Evolutionary conservation across 495 filamentous ascomycete species (phyloP).

Genomic region (Aspergillus egyptiacus): DNA sequence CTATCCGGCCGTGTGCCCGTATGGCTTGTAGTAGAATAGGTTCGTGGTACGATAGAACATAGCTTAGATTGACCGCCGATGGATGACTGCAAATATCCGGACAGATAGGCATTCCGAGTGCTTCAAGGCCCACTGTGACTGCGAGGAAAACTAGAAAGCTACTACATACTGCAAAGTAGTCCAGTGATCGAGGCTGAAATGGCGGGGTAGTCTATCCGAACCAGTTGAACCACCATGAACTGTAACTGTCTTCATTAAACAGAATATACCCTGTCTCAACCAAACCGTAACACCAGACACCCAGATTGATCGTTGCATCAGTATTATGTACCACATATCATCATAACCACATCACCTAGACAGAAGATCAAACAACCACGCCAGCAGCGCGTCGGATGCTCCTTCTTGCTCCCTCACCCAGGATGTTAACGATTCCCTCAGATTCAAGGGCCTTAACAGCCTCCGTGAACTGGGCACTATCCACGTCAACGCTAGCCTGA

Average conservation of each 20-base stretch:
- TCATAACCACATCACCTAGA: constrained; percentile 21
- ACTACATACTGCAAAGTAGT: too few species aligned
- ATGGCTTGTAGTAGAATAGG: too few species aligned
- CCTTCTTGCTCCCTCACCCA: constrained; percentile 78
- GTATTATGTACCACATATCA: constrained; percentile 21
- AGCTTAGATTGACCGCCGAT: too few species aligned
- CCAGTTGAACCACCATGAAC: not conserved
- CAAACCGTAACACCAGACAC: constrained; percentile 11
- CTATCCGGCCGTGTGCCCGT: too few species aligned
- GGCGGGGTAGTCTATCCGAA: not conserved
- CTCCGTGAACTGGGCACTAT: constrained; percentile 73
- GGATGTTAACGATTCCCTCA: constrained; percentile 75
- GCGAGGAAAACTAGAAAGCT: too few species aligned
- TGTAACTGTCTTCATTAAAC: too few species aligned
- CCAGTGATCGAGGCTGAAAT: too few species aligned
- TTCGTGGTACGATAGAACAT: too few species aligned
- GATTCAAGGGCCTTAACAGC: constrained; percentile 72
- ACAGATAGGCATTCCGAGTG: too few species aligned
- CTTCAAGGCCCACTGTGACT: too few species aligned
- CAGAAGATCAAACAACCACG: constrained; percentile 16
- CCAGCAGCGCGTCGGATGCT: constrained; percentile 73
- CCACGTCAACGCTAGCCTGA: constrained; percentile 64
- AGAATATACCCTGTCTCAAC: not conserved
- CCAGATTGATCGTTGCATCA: constrained; percentile 6
- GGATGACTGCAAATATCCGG: too few species aligned